Evolutionary conservation across 163 green algal genomes (phyloP), one percentile per base, ranked within the genome.

Genomic region (Volvox carteri): DNA sequence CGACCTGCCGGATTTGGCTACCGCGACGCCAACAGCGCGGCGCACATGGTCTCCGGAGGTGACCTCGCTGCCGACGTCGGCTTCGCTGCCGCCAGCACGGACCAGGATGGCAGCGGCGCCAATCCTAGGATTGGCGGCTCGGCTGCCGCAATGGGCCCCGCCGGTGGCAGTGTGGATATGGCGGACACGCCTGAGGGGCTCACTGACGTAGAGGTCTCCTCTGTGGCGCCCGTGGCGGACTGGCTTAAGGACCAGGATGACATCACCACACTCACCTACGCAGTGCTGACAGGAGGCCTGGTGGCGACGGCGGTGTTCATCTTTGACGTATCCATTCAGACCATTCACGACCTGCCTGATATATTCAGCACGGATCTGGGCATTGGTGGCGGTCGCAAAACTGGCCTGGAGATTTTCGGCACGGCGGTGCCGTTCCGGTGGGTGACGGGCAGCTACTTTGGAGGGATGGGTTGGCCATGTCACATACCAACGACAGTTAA

Each of bases 261-360:
- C 56, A 78, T 92, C 50, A 80, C 77, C 30, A 91, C 85, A 4
- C 72, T 92, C 25, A 77, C 56, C 21, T 92, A 92, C 42, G 78
- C 85, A 28, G 85, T 92, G 4, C 58, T 92, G 19, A 90, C 87
- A 9, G 93, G 93, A 54, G 93, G 78, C 11, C 25, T 95, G 25
- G 92, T 95, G 28, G 93, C 92, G 1, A 72, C 88, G 11, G 92
- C 86, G 42, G 93, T 96, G 58, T 95, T 95, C 46, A 19, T 90
- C 7, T 96, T 96, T 68, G 92, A 96, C 73, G 90, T 95, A 16
- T 90, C 86, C 60, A 95, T 96, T 76, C 92, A 95, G 91, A 93
- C 90, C 84, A 92, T 96, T 50, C 93, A 96, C 68, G 93, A 96
- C 80, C 86, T 96, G 62, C 92, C 92, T 54, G 92, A 96, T 70